Conservation (phyloP, 768 basidiomycete species). For the Tulasnella sp. region DNA sequence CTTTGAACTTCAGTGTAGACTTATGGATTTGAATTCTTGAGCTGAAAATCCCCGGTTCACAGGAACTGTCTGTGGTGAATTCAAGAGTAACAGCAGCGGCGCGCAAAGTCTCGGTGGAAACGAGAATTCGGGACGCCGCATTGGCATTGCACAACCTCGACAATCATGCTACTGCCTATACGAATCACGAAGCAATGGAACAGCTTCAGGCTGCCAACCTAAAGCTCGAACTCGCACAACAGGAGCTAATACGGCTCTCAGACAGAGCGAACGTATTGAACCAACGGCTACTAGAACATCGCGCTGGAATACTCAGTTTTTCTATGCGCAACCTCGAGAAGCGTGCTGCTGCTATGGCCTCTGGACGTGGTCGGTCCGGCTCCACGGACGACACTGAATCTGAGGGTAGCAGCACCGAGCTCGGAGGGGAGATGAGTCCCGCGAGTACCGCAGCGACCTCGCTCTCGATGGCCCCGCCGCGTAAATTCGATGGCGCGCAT, state of each 20-base stretch:
- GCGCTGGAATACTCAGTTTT: slow-evolving; percentile 67
- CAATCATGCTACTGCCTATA: slow-evolving; percentile 31
- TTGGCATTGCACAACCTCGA: slow-evolving; percentile 53
- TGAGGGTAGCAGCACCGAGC: slow-evolving; percentile 12
- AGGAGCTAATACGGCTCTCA: slow-evolving; percentile 57
- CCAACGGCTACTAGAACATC: slow-evolving; percentile 62
- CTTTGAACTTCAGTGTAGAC: slow-evolving; percentile 33
- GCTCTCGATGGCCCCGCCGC: slow-evolving; percentile 33
- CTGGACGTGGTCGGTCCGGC: neutral
- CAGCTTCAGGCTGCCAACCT: slow-evolving; percentile 63
- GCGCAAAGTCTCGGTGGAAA: slow-evolving; percentile 69
- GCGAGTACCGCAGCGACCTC: slow-evolving; percentile 32
- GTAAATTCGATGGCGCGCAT: slow-evolving; percentile 71
- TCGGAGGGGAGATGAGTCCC: slow-evolving; percentile 35
- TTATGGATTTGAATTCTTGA: slow-evolving; percentile 11
- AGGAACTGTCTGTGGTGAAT: slow-evolving; percentile 68
- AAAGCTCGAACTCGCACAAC: slow-evolving; percentile 59
- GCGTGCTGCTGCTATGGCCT: slow-evolving; percentile 6
- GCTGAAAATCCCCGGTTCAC: neutral
- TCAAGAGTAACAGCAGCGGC: slow-evolving; percentile 53
- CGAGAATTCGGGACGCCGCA: slow-evolving; percentile 81
- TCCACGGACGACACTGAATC: slow-evolving; percentile 11
- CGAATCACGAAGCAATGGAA: slow-evolving; percentile 43
- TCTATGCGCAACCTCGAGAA: slow-evolving; percentile 59
- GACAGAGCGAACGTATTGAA: slow-evolving; percentile 53